Conservation (phyloP, 805 yeast species). For the Yamadazyma paraphyllophila region DNA sequence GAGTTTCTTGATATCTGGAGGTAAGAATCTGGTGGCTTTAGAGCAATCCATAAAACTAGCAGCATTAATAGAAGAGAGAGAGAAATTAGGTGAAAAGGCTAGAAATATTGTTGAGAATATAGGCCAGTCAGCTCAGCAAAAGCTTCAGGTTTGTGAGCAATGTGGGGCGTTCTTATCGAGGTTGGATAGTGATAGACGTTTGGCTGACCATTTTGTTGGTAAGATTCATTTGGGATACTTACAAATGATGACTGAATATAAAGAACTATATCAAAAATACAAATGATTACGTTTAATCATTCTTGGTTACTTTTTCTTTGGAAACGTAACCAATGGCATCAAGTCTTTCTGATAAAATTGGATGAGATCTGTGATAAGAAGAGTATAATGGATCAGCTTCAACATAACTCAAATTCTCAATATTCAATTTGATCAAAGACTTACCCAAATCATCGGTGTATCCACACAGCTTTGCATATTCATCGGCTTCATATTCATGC, state of each 20-base stretch:
- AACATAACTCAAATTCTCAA: constrained; percentile 79
- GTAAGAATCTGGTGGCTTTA: constrained; percentile 52
- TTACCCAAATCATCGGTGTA: constrained; percentile 63
- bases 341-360: constrained; percentile 87
- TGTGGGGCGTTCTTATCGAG: constrained; percentile 89
- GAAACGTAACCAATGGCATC: constrained; percentile 60
- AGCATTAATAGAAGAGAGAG: constrained; percentile 47
- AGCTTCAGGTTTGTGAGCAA: constrained; percentile 82
- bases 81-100: constrained; percentile 52
- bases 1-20: constrained; percentile 46
- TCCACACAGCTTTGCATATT: constrained; percentile 74
- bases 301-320: constrained; percentile 26
- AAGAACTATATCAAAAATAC: constrained; percentile 26
- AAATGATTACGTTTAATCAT: constrained; percentile 2
- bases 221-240: constrained; percentile 83
- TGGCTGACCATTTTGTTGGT: constrained; percentile 89
- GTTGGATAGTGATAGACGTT: constrained; percentile 80
- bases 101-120: constrained; percentile 63
- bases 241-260: constrained; percentile 61
- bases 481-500: constrained; percentile 93
- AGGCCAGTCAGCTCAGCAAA: constrained; percentile 86
- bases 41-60: constrained; percentile 48
- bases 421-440: constrained; percentile 72
- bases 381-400: constrained; percentile 90
- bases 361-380: constrained; percentile 87